phyloP scores from a whole-genome alignment of 139 green algal species.

The Parachlorella kessleri region DNA sequence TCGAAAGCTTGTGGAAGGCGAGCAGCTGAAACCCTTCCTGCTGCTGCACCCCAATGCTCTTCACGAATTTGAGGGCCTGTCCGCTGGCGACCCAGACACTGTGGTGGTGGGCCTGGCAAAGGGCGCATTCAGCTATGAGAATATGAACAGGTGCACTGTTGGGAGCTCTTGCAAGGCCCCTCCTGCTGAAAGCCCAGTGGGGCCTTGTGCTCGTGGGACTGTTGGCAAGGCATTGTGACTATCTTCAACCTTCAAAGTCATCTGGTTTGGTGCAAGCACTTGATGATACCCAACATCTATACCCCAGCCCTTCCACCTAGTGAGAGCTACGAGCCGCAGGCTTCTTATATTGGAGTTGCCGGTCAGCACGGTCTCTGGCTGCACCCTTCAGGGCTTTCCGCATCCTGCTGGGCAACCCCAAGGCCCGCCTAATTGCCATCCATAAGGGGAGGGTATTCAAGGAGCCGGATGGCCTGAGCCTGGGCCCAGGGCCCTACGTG shows the following conservation, averaged over 20 bases:
- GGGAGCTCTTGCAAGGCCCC: too few species aligned
- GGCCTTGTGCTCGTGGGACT: too few species aligned
- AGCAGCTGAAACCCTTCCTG: conserved; percentile 29
- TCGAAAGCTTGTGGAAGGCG: conserved; percentile 9
- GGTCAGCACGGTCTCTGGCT: too few species aligned
- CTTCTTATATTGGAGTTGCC: too few species aligned
- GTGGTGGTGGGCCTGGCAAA: conserved; percentile 44
- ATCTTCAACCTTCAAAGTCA: too few species aligned
- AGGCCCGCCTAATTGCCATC: conserved; percentile 32
- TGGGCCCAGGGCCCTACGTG: conserved; percentile 47
- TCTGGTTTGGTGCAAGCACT: too few species aligned
- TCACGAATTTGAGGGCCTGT: conserved; percentile 36
- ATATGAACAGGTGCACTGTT: conserved; percentile 34
- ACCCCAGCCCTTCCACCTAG: too few species aligned
- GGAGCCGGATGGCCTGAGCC: conserved; percentile 37
- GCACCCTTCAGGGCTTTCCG: conserved; percentile 25
- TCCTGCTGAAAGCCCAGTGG: too few species aligned
- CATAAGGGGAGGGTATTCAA: conserved; percentile 31
- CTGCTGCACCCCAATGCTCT: conserved; percentile 44
- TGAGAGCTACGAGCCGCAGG: too few species aligned
- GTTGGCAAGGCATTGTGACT: too few species aligned
- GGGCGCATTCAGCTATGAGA: conserved; percentile 36
- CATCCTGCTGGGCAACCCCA: conserved; percentile 29
- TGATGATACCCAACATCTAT: too few species aligned
- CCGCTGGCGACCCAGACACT: conserved; percentile 8